Evolutionary conservation across 495 filamentous ascomycete species (phyloP).

Genomic region (Amniculicola lignicola): DNA sequence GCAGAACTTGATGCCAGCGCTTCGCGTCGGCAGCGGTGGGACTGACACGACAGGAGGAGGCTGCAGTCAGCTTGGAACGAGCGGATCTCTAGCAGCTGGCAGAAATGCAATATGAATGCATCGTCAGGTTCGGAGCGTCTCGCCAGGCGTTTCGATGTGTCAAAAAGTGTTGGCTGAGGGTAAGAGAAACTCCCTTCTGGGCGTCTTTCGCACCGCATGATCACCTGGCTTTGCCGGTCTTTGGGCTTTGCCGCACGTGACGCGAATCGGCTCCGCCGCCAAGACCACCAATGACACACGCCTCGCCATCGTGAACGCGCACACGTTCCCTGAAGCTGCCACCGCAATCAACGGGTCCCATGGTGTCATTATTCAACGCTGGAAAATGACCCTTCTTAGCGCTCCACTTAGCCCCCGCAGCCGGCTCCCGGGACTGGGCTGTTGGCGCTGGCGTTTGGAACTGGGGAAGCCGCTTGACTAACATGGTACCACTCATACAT

Average conservation of each 20-base stretch:
- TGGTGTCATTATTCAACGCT: slow-evolving; percentile 18
- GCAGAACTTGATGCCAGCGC: too few relatives aligned
- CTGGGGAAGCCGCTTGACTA: slow-evolving; percentile 15
- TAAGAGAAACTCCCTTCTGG: too few relatives aligned
- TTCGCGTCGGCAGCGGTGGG: background rate
- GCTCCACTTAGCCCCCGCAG: slow-evolving; percentile 6
- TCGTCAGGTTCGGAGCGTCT: background rate
- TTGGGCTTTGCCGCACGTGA: slow-evolving; percentile 13
- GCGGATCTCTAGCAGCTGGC: too few relatives aligned
- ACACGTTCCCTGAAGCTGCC: background rate
- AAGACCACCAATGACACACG: background rate
- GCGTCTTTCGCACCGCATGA: slow-evolving; percentile 2
- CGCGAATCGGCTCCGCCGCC: background rate
- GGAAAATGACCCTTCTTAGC: slow-evolving; percentile 20
- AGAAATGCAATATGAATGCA: background rate
- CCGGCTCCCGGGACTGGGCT: background rate
- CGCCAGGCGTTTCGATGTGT: slow-evolving; percentile 14
- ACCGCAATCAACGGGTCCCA: slow-evolving; percentile 8
- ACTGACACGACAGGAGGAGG: background rate
- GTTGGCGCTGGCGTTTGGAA: background rate
- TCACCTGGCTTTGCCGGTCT: background rate
- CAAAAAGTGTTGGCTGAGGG: too few relatives aligned
- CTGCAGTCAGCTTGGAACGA: slow-evolving; percentile 4
- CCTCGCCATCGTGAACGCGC: slow-evolving; percentile 2
- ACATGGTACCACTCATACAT: slow-evolving; percentile 6